These are phyloP conservation scores for Paecilomyces sp. DNA, from an alignment of 2,329 filamentous ascomycete genomes.

Conservation along the genomic window DNA sequence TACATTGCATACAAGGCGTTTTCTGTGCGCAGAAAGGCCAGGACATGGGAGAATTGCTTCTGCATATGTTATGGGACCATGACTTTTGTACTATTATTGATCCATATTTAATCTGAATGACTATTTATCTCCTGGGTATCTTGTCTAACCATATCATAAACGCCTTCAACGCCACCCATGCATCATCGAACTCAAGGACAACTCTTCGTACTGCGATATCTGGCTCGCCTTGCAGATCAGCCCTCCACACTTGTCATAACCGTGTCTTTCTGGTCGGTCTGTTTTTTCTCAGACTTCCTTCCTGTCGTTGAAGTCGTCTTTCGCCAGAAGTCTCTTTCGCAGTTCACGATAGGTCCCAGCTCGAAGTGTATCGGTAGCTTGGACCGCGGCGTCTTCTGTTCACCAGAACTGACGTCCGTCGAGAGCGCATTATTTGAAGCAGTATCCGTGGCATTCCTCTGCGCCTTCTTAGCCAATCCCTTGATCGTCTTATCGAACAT, in stretches of 20 bases:
- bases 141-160: not conserved
- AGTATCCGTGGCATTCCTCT: slow-evolving; percentile 19
- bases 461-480: slow-evolving; percentile 37
- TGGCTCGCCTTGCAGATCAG: not conserved
- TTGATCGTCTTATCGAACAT: slow-evolving; percentile 52
- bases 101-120: not conserved
- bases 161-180: not conserved
- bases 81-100: not conserved
- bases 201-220: not conserved
- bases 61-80: not conserved
- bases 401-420: slow-evolving; percentile 25
- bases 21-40: not conserved
- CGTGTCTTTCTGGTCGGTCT: slow-evolving; percentile 14
- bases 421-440: slow-evolving; percentile 16
- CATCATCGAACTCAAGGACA: not conserved
- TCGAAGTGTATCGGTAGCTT: slow-evolving; percentile 29
- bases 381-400: slow-evolving; percentile 14
- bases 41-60: not conserved
- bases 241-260: slow-evolving; percentile 13
- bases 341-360: slow-evolving; percentile 50
- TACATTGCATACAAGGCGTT: not conserved
- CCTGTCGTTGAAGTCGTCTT: slow-evolving; percentile 31
- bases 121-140: not conserved
- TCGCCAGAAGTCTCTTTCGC: slow-evolving; percentile 53
- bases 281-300: slow-evolving; percentile 24